These are phyloP conservation scores for Rutidosis leptorrhynchoides DNA, from an alignment of 129 eudicot genomes.

Conservation along the genomic window DNA sequence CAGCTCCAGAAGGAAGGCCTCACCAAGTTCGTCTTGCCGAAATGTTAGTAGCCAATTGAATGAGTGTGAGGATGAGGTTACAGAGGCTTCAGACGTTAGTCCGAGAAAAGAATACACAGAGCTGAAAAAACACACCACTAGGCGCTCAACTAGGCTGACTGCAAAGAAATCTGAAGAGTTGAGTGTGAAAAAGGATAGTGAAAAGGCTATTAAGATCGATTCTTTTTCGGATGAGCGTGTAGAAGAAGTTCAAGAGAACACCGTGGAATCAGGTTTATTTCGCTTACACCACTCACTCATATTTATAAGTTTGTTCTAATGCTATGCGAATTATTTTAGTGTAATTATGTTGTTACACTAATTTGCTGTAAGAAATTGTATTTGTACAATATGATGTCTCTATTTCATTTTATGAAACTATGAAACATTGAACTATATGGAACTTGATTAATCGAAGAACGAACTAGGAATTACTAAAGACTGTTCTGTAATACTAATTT, in stretches of 20 bases:
- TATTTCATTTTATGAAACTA: no score
- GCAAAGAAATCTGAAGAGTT: constrained; percentile 23
- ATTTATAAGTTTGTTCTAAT: not conserved
- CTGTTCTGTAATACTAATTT: not conserved
- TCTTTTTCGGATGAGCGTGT: not conserved
- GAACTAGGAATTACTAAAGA: not conserved
- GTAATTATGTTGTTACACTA: not conserved
- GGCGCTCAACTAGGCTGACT: constrained; percentile 52
- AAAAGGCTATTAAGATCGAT: not conserved
- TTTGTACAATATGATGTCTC: not conserved
- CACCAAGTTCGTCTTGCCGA: constrained; percentile 19
- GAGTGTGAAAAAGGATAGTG: not conserved
- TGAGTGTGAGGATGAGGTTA: constrained; percentile 30
- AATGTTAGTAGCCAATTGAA: constrained; percentile 33
- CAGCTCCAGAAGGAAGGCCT: constrained; percentile 36
- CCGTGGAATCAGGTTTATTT: not conserved
- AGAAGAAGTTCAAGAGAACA: not conserved
- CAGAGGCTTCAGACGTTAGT: not conserved
- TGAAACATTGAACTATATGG: not conserved
- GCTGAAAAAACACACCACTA: constrained; percentile 44
- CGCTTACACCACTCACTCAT: not conserved
- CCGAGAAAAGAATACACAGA: constrained; percentile 18
- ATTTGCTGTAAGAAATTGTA: not conserved
- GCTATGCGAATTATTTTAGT: not conserved
- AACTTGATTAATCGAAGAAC: not conserved